Base-by-base conservation (phyloP, 2,329 filamentous ascomycete genomes). In the Huntiella moniliformis region DNA sequence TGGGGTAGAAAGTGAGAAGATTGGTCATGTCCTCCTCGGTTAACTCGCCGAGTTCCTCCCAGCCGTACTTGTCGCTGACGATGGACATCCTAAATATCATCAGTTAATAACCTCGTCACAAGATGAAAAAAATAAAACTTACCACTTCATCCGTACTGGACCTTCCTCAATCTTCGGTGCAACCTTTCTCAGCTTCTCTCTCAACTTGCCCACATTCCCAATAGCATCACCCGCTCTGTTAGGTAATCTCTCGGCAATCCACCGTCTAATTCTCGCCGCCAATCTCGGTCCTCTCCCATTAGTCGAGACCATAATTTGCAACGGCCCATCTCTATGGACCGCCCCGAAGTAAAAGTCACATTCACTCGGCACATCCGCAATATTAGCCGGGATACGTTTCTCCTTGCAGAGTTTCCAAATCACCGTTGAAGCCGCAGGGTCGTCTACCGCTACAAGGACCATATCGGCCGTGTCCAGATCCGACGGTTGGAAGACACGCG, bases 271-370 rank as follows among this genome's bases (percentile, higher is more conserved):
- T 41, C 87, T 78, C 53, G 84, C 88, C 7, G 91, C 91, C 52
- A 98, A 65, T 58, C 88, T 79, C 0, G 91, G 91, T 0, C 91
- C 91, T 59, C 94, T 95, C 44, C 91, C 91, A 60, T 96, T 98
- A 33, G 91, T 98, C 65, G 83, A 92, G 54, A 98, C 88, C 91
- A 98, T 98, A 56, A 98, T 80, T 66, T 98, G 91, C 50, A 98
- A 63, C 4, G 91, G 91, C 0, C 91, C 91, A 60, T 98, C 91
- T 43, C 91, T 79, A 63, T 98, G 84, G 35, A 95, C 79, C 58
- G 82, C 91, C 51, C 91, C 91, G 64, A 98, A 98, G 68, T 95
- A 98, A 59, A 98, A 98, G 58, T 98, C 91, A 62, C 91, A 98
- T 61, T 98, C 91, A 1, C 85, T 74, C 0, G 91, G 91, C 3